Base-by-base conservation (phyloP, 2,329 filamentous ascomycete species). In the Fusarium xylarioides region DNA sequence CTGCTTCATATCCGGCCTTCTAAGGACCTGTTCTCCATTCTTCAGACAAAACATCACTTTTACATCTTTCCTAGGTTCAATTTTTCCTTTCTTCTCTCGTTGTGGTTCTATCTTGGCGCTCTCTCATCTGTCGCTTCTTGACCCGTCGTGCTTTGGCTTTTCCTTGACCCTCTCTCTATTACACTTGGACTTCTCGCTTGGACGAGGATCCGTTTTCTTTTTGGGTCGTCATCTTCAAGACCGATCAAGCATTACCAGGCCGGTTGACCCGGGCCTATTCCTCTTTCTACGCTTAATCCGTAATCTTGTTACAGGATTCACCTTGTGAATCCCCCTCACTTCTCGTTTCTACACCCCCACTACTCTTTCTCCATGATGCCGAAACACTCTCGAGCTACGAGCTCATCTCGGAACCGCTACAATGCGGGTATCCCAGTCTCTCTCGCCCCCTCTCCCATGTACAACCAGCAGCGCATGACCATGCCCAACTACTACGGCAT, bases 371-470 rank as follows among this genome's bases (percentile, higher is more conserved):
- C 55, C 50, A 70, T 75, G 74, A 87, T 87, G 85, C 83, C 85
- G 60, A 86, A 84, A 77, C 83, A 86, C 74, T 81, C 80, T 14
- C 81, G 84, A 67, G 81, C 81, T 63, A 78, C 83, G 49, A 86
- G 83, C 76, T 75, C 63, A 54, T 70, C 78, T 18, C 79, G 79
- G 49, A 76, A 75, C 56, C 75, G 76, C 61, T 81, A 81, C 68
- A 68, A 75, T 38, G 77, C 78, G 30, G 62, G 64, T 47, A 56
- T 86, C 73, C 80, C 83, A 7, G 78, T 83, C 34, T 81, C 84
- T 50, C 79, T 86, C 38, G 83, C 82, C 42, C 80, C 85, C 11
- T 79, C 84, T 30, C 79, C 83, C 66, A 80, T 86, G 74, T 84
- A 84, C 73, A 81, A 79, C 69, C 82, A 81, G 75, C 81, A 82